Base-by-base conservation (phyloP, 1,139 yeast species). In the Eremothecium cymbalariae region DNA sequence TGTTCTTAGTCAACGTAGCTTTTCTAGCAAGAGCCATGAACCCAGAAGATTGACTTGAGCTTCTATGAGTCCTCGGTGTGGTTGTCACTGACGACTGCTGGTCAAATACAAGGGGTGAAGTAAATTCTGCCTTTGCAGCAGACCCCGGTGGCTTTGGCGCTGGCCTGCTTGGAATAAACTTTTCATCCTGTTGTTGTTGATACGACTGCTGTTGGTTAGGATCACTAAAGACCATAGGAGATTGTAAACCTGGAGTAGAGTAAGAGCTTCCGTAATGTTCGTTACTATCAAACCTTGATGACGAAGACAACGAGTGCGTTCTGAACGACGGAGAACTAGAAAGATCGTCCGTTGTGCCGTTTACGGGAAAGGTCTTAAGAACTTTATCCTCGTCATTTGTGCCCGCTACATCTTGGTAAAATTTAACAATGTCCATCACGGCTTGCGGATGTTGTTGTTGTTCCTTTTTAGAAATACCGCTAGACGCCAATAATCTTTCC, bases 361-460 rank as follows among this genome's bases (percentile, higher is more conserved):
- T 31, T 23, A 66, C 62, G 36, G 65, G 74, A 53, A 86, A 81
- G 55, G 85, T 85, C 59, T 74, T 76, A 67, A 84, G 82, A 3
- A 86, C 83, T 39, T 67, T 68, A 26, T 72, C 77, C 33, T 78
- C 90, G 16, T 74, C 74, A 34, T 74, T 72, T 1, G 46, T 39
- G 46, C 76, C 77, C 29, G 75, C 68, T 7, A 68, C 67, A 42
- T 79, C 84, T 49, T 82, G 86, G 56, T 82, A 84, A 53, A 84
- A 85, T 26, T 88, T 84, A 41, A 88, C 94, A 45, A 88, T 86
- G 53, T 86, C 95, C 72, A 83, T 77, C 6, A 86, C 94, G 0
- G 95, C 96, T 59, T 85, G 93, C 2, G 96, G 95, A 54, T 90
- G 86, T 48, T 80, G 82, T 48, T 81, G 78, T 53, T 86, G 95